Conservation (phyloP, 306 rosid species). For the Argentina anserina region DNA sequence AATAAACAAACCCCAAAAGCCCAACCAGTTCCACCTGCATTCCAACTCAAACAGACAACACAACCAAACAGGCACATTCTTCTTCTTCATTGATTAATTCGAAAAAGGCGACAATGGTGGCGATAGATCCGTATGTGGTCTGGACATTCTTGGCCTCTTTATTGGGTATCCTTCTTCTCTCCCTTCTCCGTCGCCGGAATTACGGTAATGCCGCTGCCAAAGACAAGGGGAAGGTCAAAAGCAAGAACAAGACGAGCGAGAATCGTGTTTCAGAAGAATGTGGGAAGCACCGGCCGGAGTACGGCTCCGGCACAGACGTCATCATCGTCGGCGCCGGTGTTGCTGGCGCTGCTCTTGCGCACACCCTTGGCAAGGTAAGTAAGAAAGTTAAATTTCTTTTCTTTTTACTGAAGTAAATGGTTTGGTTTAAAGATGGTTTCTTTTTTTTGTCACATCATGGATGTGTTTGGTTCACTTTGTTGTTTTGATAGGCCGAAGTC, state of each 20-base stretch:
- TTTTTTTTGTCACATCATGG: not conserved
- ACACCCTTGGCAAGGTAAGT: slow-evolving; percentile 46
- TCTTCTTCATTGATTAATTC: too few relatives aligned
- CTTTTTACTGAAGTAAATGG: not conserved
- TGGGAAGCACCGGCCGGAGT: not conserved
- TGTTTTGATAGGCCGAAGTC: not conserved
- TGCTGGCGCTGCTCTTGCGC: slow-evolving; percentile 50
- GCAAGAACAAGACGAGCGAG: not conserved
- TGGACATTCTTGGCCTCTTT: slow-evolving; percentile 29
- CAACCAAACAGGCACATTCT: not conserved
- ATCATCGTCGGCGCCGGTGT: slow-evolving; percentile 47
- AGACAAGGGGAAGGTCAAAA: not conserved
- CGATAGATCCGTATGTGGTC: slow-evolving; percentile 23
- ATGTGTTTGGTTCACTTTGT: too few relatives aligned
- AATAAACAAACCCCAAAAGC: not conserved
- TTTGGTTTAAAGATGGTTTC: not conserved
- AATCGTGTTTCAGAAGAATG: not conserved
- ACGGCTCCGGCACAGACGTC: slow-evolving; percentile 21
- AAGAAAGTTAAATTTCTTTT: not conserved
- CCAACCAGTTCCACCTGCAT: not conserved
- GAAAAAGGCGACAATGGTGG: slow-evolving; percentile 12
- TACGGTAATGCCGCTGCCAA: not conserved
- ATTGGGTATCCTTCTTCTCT: slow-evolving; percentile 23
- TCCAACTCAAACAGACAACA: not conserved
- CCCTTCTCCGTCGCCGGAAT: slow-evolving; percentile 17